Base-by-base conservation (phyloP, 495 filamentous ascomycete genomes). In the Xylaria curta region DNA sequence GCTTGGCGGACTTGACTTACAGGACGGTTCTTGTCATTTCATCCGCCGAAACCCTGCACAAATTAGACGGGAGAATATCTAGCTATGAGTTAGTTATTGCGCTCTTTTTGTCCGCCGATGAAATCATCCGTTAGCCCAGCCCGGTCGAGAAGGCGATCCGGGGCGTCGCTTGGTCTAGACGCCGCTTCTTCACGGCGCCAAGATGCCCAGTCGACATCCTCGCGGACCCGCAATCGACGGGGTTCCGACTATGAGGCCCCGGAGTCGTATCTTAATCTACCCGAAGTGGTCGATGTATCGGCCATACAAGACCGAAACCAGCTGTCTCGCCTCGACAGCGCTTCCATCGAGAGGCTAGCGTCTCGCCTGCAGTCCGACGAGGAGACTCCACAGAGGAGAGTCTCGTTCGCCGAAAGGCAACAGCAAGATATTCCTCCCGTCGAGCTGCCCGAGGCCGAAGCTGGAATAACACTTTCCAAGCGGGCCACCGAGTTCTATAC, bases 401-500 rank as follows among this genome's bases (percentile, higher is more conserved):
- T 3, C 5, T 63, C 51, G 26, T 38, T 49, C 26, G 61, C 61
- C 53, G n/a, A 33, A 36, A 70, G 26, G 61, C 64, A 68, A 59
- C 44, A n/a, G 53, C 59, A 44, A 24, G 9, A 42, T 42, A 46
- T 17, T 36, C 12, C 67, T 38, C 33, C 68, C 15, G 13, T 33
- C 13, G 44, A 53, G 44, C 46, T 58, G 4, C 56, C 56, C 19
- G 31, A 62, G 17, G 33, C 42, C 9, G 67, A 53, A 47, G 71
- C 49, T 24, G 33, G 13, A 5, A 62, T 68, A 12, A 72, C 71
- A n/a, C 72, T 82, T 51, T 91, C 92, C 5, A 83, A 86, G 71
- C 79, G 87, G 44, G 85, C 86, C n/a, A 94, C 92, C 4, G 83
- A 93, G 76, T 78, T 95, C 71, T 96, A 93, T 80, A 94, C 91